Base-by-base conservation (phyloP, 768 basidiomycete species). In the Tulasnella sp. region DNA sequence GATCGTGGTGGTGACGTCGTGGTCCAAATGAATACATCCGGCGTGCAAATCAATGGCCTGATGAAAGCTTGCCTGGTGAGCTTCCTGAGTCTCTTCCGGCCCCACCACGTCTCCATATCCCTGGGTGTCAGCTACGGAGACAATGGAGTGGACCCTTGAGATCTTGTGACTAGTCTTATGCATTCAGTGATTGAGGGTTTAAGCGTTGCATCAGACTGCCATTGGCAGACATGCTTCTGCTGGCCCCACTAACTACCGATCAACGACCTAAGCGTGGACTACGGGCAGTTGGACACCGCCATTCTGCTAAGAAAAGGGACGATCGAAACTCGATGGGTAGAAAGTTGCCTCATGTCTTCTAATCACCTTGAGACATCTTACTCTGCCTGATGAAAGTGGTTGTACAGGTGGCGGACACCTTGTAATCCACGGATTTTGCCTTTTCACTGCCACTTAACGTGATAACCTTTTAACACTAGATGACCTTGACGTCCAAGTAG, bases 401-500 rank as follows among this genome's bases (percentile, higher is more conserved):
- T 32, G 46, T 21, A 45, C 43, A 12, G 46, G 29, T 31, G 19
- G 34, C 27, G 7, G 15, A 42, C 8, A 12, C 34, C 25, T n/a
- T 9, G 46, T 32, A 32, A 32, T 29, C 46, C 21, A n/a, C 34
- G 27, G 46, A 48, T 9, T 48, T 48, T 29, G 34, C 27, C 46
- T 48, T 29, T 48, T 48, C 46, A 48, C 46, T 32, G 46, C 46
- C 46, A 48, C 46, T 32, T n/a, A 29, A 15, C 46, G 17, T 29
- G 46, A 48, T 48, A 48, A 32, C n/a, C 46, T 48, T 48, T 48
- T 48, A 48, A 48, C 46, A 32, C 46, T 48, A n/a, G n/a, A n/a
- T n/a, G n/a, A n/a, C n/a, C n/a, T n/a, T n/a, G n/a, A n/a, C n/a
- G n/a, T n/a, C n/a, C n/a, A n/a, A n/a, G n/a, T n/a, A n/a, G n/a